These are phyloP conservation scores for Fistulifera solaris DNA, from an alignment of 108 stramenopile genomes.

Conservation along the genomic window DNA sequence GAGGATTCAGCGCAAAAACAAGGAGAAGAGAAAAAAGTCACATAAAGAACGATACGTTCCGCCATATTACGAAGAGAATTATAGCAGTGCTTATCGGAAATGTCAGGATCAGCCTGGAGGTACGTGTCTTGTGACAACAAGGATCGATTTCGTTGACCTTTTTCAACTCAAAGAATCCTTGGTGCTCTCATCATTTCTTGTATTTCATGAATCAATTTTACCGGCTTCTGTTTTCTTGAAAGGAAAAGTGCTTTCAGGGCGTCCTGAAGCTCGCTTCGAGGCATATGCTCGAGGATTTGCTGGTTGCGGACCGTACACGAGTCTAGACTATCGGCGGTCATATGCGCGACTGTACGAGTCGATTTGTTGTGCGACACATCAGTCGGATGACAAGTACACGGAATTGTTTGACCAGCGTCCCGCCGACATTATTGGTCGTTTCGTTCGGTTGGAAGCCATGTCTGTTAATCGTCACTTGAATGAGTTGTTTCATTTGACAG, in stretches of 20 bases:
- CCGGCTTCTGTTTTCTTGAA: neutral
- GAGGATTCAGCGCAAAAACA: constrained; percentile 20
- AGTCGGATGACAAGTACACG: constrained; percentile 43
- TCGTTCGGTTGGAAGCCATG: constrained; percentile 56
- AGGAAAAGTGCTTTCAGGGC: constrained; percentile 55
- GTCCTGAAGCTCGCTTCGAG: constrained; percentile 72
- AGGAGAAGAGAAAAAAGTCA: constrained; percentile 8
- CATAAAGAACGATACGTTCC: constrained; percentile 7
- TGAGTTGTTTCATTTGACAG: constrained; percentile 51
- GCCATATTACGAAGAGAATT: constrained; percentile 47
- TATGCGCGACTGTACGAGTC: constrained; percentile 73
- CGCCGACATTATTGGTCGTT: constrained; percentile 49
- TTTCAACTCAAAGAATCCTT: neutral
- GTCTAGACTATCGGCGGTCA: constrained; percentile 52
- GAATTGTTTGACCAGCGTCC: constrained; percentile 38
- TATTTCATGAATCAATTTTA: constrained; percentile 4
- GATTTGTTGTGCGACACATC: constrained; percentile 41
- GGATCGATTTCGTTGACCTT: neutral
- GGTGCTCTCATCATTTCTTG: constrained; percentile 8
- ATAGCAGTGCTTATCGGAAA: constrained; percentile 55
- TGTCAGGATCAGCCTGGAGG: constrained; percentile 83
- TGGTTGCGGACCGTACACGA: constrained; percentile 44
- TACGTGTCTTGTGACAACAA: constrained; percentile 5
- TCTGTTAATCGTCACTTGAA: constrained; percentile 40
- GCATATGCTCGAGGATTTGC: constrained; percentile 82